Evolutionary conservation across 1,284 basidiomycete species (phyloP).

Genomic region (Melampsora occidentalis): DNA sequence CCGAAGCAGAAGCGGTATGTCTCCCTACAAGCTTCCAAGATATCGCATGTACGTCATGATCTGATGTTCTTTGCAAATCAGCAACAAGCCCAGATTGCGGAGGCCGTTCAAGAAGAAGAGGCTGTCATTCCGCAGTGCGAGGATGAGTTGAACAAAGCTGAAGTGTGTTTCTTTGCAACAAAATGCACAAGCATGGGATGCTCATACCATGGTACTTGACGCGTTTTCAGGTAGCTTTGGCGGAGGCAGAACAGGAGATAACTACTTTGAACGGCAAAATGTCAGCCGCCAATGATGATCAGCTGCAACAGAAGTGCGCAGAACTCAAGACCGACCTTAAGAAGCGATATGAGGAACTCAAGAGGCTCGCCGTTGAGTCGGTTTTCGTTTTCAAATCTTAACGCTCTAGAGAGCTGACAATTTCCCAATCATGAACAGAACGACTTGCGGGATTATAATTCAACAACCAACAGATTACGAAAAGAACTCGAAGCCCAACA

Average conservation of each 20-base stretch:
- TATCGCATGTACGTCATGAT: not conserved
- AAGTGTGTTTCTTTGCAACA: not conserved
- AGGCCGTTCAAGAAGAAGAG: slow-evolving; percentile 23
- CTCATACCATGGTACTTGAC: not conserved
- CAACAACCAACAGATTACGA: not conserved
- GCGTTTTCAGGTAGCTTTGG: slow-evolving; percentile 53
- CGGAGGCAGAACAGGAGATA: slow-evolving; percentile 17
- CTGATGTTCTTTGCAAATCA: not conserved
- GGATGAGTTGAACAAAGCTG: slow-evolving; percentile 59
- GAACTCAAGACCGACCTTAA: not conserved
- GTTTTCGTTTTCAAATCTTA: not conserved
- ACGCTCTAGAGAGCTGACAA: not conserved
- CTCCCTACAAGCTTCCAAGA: not conserved
- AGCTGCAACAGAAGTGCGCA: not conserved
- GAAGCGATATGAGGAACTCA: slow-evolving; percentile 2
- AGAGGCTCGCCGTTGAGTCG: not conserved
- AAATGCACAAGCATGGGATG: too few species aligned
- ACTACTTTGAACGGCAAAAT: not conserved
- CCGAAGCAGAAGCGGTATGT: slow-evolving; percentile 58
- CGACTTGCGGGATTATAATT: slow-evolving; percentile 18
- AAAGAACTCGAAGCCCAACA: slow-evolving; percentile 1
- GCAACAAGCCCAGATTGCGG: slow-evolving; percentile 3
- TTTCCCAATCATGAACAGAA: not conserved
- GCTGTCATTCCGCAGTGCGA: slow-evolving; percentile 34
- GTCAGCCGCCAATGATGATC: not conserved